Evolutionary conservation across 2,329 filamentous ascomycete genomes (phyloP), one percentile per base, ranked within the genome.

Genomic region (Pseudogymnoascus destructans): DNA sequence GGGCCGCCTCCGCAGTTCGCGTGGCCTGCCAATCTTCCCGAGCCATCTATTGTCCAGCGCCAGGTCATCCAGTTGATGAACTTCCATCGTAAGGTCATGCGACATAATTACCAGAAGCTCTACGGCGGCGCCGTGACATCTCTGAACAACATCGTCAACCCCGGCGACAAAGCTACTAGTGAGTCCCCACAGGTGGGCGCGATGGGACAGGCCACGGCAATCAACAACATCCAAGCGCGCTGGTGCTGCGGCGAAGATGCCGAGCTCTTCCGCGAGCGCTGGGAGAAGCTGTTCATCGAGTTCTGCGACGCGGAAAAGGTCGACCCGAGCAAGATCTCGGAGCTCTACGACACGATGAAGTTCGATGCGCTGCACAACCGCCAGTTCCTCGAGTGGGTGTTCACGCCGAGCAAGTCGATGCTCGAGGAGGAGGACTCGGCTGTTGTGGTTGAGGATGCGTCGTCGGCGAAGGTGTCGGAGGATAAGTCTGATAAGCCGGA

Each of bases 291-390:
- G 1, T 98, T 98, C 72, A 82, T 85, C 54, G 93, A 98, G 69
- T 98, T 98, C 67, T 93, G 87, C 64, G 95, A 98, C 70, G 86
- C 88, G 1, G 93, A 98, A 67, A 98, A 98, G 75, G 90, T 97
- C 15, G 93, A 98, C 71, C 95, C 95, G 15, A 95, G 91, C 77
- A 98, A 98, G 75, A 92, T 98, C 62, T 96, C 90, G 4, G 93
- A 98, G 73, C 79, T 98, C 2, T 98, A 98, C 70, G 93, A 98
- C 71, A 97, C 92, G 17, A 97, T 98, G 93, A 98, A 98, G 72
- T 98, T 97, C 63, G 93, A 98, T 70, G 93, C 93, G 1, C 77
- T 98, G 11, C 95, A 98, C 72, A 98, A 98, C 69, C 84, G 93
- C 2, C 89, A 90, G 62, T 98, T 98, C 67, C 75, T 98, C 3